Conservation (phyloP, 1,284 basidiomycete genomes). For the Peniophora sp. region DNA sequence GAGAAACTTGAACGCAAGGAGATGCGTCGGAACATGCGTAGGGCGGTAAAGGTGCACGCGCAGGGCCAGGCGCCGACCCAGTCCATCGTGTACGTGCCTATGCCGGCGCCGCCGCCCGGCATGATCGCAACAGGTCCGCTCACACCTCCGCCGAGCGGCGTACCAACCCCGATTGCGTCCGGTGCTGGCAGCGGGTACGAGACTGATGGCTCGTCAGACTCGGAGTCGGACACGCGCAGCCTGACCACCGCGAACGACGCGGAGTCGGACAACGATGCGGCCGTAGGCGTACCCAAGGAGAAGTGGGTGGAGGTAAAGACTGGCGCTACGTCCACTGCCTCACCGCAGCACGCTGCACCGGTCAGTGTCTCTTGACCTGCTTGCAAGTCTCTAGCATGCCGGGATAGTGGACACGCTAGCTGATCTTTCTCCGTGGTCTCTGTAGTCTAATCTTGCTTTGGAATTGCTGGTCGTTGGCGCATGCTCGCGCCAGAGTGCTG, state of each 20-base stretch:
- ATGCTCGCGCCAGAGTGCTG: no score
- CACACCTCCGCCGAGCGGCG: slow-evolving; percentile 5
- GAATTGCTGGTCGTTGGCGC: no score
- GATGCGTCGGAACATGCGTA: slow-evolving; percentile 37
- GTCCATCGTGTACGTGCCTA: not conserved
- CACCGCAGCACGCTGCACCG: not conserved
- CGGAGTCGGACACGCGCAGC: slow-evolving; percentile 12
- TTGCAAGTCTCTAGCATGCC: no score
- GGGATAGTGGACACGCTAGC: no score
- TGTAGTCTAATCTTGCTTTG: no score
- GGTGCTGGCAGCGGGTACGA: slow-evolving; percentile 4
- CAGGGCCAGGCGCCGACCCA: slow-evolving; percentile 14
- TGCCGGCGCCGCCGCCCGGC: not conserved
- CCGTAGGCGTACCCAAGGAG: slow-evolving; percentile 23
- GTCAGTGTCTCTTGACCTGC: not conserved
- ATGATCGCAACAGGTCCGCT: not conserved
- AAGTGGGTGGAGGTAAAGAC: slow-evolving; percentile 69
- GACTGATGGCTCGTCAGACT: slow-evolving; percentile 6
- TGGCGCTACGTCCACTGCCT: slow-evolving; percentile 10
- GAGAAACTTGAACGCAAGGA: slow-evolving; percentile 47
- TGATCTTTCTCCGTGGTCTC: no score
- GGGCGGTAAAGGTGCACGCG: slow-evolving; percentile 22
- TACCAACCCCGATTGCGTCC: not conserved
- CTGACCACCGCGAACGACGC: slow-evolving; percentile 54
- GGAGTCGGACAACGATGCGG: slow-evolving; percentile 61